These are phyloP conservation scores for Favolaschia claudopus DNA, from an alignment of 768 basidiomycete species.

Conservation along the genomic window DNA sequence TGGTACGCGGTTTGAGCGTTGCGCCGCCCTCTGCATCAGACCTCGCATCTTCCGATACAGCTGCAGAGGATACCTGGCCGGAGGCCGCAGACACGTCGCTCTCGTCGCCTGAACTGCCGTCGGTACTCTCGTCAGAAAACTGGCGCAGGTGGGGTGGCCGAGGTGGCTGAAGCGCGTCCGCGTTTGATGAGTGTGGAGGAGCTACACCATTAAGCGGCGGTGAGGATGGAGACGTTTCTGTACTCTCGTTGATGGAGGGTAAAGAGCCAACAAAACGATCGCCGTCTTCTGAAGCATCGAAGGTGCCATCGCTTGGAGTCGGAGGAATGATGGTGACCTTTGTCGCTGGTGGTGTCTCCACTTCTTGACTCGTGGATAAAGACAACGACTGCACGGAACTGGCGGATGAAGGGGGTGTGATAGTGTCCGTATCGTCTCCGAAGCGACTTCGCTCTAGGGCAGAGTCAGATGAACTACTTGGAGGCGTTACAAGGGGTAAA, in stretches of 20 bases:
- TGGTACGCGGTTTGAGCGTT: conserved; percentile 20
- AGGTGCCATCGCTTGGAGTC: conserved; percentile 10
- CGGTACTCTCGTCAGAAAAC: conserved; percentile 30
- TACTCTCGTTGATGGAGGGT: conserved; percentile 12
- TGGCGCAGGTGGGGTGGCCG: conserved; percentile 16
- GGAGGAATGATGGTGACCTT: conserved; percentile 22
- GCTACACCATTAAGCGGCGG: conserved; percentile 5
- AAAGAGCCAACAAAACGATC: background rate
- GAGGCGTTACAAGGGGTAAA: conserved; percentile 34
- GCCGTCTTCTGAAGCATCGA: background rate
- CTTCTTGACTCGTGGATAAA: conserved; percentile 1
- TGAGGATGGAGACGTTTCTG: background rate
- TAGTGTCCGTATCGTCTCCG: conserved; percentile 21
- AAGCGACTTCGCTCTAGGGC: conserved; percentile 16
- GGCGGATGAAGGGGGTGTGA: conserved; percentile 22
- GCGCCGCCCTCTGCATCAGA: conserved; percentile 6
- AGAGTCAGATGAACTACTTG: conserved; percentile 25
- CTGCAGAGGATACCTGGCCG: conserved; percentile 2
- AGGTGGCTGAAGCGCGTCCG: conserved; percentile 27
- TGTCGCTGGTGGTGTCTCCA: conserved; percentile 20
- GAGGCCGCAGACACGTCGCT: conserved; percentile 40
- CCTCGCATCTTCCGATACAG: conserved; percentile 5
- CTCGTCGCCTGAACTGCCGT: conserved; percentile 52
- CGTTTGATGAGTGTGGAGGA: background rate
- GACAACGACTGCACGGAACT: conserved; percentile 24